Evolutionary conservation across 306 rosid genomes (phyloP).

Genomic region (Cucurbita moschata): DNA sequence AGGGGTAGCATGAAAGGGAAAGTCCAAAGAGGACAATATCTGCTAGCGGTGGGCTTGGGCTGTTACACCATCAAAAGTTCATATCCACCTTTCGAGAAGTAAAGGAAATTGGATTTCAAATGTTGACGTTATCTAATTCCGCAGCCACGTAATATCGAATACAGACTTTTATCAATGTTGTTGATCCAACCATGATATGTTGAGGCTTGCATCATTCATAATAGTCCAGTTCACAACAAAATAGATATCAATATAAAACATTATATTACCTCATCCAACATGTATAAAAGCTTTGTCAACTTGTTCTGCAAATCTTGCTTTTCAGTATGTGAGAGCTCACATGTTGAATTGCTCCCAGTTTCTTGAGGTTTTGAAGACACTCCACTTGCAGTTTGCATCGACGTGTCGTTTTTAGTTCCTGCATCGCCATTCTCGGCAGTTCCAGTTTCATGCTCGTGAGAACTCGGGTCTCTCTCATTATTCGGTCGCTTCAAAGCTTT

Average conservation of each 20-base stretch:
- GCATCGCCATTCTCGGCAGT: constrained; percentile 29
- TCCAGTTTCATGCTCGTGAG: constrained; percentile 21
- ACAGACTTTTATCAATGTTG: neutral
- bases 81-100: neutral
- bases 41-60: too few relatives aligned
- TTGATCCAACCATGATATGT: neutral
- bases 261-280: constrained; percentile 59
- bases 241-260: neutral
- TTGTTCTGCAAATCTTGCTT: constrained; percentile 63
- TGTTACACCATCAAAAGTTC: too few relatives aligned
- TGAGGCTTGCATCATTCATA: neutral
- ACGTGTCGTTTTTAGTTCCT: constrained; percentile 27
- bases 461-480: constrained; percentile 19
- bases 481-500: constrained; percentile 36
- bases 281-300: constrained; percentile 56
- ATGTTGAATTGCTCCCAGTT: constrained; percentile 23
- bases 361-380: constrained; percentile 32
- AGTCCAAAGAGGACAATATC: too few relatives aligned
- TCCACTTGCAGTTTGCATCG: constrained; percentile 22
- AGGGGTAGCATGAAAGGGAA: too few relatives aligned
- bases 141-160: neutral
- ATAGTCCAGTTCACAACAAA: neutral
- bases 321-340: constrained; percentile 61
- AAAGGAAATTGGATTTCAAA: neutral
- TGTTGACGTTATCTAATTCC: neutral